Evolutionary conservation across 148 eudicot species (phyloP).

Genomic region (Rhododendron simsii): DNA sequence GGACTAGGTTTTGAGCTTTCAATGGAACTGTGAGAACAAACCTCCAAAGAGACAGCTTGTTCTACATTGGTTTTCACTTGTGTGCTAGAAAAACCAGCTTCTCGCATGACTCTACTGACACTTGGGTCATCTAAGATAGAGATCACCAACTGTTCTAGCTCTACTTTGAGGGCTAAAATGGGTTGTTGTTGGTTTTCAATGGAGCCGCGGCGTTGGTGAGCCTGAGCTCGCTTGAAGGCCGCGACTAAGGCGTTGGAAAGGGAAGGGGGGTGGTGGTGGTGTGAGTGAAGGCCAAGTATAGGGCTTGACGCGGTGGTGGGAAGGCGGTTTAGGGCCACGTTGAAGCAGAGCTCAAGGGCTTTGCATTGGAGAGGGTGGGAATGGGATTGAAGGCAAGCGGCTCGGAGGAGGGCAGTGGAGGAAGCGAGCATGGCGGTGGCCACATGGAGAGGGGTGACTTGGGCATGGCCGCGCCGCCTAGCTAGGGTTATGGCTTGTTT

Average conservation of each 20-base stretch:
- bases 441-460: conserved; percentile 86
- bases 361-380: conserved; percentile 41
- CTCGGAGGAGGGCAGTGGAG: conserved; percentile 46
- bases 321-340: conserved; percentile 39
- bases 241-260: conserved; percentile 61
- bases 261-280: conserved; percentile 39
- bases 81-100: conserved; percentile 86
- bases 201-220: conserved; percentile 87
- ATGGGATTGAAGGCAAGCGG: conserved; percentile 51
- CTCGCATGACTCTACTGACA: conserved; percentile 92
- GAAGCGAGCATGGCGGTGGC: conserved; percentile 77
- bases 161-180: conserved; percentile 72
- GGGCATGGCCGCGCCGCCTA: conserved; percentile 76
- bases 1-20: conserved; percentile 17
- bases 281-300: conserved; percentile 42
- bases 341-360: conserved; percentile 41
- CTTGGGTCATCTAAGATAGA: conserved; percentile 93
- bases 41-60: conserved; percentile 43
- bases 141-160: conserved; percentile 67
- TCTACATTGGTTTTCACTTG: conserved; percentile 73
- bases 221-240: conserved; percentile 83
- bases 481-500: conserved; percentile 80
- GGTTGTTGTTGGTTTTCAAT: conserved; percentile 81
- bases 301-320: conserved; percentile 49
- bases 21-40: conserved; percentile 27